Evolutionary conservation across 2,329 filamentous ascomycete genomes (phyloP), one percentile per base, ranked within the genome.

Genomic region (Ophiostoma sp.): DNA sequence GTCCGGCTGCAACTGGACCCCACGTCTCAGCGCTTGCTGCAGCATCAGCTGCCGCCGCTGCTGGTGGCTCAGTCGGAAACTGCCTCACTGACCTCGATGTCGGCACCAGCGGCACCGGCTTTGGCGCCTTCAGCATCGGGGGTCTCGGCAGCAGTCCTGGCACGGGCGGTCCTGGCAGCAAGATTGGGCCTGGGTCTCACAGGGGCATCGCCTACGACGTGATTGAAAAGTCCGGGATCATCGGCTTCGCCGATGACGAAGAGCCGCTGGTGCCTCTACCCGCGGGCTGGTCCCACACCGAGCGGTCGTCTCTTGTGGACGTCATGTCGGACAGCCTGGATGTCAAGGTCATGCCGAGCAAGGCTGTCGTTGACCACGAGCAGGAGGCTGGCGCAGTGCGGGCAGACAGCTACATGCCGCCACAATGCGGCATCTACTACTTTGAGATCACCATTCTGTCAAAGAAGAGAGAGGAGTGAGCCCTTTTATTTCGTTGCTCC

Each of bases 341-440:
- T 76, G 88, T 96, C 70, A 87, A 86, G 75, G 86, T 85, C 75
- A 79, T 79, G 0, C 82, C 83, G 0, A 75, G 79, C 0, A 85
- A 84, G 75, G 80, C 78, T 33, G 76, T 81, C 27, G 78, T 79
- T 70, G 84, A 87, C 67, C 82, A 83, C 68, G 87, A 89, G 8
- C 83, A 91, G 76, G 95, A 98, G 78, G 92, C 93, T 23, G 93
- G 89, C 48, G 87, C 92, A 15, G 88, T 97, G 71, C 88, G 95
- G 70, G 87, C 94, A 36, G 91, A 99, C 78, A 84, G 93, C 77
- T 87, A 89, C 67, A 97, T 98, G 88, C 93, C 95, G 4, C 85
- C 88, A 48, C 90, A 96, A 76, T 95, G 92, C 74, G 95, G 95
- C 1, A 90, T 99, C 72, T 99, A 97, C 79, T 99, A 99, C 78